A percentile compares a stretch with the other conserved stretches of the same genome.
Conservation (phyloP, 176 grass and related monocot genomes). For the Paspalum notatum region DNA sequence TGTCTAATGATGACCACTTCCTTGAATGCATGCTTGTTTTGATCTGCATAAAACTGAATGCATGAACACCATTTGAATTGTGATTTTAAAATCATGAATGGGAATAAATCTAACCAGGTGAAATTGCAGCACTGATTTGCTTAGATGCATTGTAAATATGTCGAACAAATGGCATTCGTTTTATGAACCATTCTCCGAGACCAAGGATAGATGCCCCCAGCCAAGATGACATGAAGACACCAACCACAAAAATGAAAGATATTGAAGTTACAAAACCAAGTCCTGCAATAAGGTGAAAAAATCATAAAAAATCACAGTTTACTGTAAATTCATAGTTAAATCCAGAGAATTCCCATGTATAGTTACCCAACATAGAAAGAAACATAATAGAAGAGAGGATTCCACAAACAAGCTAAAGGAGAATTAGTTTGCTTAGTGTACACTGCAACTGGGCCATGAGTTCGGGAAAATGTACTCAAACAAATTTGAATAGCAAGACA, state of each 20-base stretch:
- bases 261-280: conserved; percentile 86
- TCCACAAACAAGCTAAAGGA: background rate
- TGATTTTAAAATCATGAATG: conserved; percentile 28
- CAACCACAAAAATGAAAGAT: conserved; percentile 83
- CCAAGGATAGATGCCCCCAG: conserved; percentile 68
- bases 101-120: conserved; percentile 64
- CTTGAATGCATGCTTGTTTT: conserved; percentile 89
- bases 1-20: conserved; percentile 87
- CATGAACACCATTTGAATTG: conserved; percentile 35
- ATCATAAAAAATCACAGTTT: conserved; percentile 10
- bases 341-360: background rate
- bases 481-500: background rate
- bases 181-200: conserved; percentile 88
- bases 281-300: conserved; percentile 45
- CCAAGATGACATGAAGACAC: conserved; percentile 93
- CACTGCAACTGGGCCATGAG: background rate
- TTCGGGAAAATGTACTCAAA: background rate
- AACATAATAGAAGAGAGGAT: background rate
- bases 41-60: conserved; percentile 54
- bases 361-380: background rate
- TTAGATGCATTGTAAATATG: conserved; percentile 93
- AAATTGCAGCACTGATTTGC: conserved; percentile 88
- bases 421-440: background rate
- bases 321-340: background rate
- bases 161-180: conserved; percentile 78